phyloP scores from a whole-genome alignment of 108 stramenopile genomes.

The Thalassiosira profunda region DNA sequence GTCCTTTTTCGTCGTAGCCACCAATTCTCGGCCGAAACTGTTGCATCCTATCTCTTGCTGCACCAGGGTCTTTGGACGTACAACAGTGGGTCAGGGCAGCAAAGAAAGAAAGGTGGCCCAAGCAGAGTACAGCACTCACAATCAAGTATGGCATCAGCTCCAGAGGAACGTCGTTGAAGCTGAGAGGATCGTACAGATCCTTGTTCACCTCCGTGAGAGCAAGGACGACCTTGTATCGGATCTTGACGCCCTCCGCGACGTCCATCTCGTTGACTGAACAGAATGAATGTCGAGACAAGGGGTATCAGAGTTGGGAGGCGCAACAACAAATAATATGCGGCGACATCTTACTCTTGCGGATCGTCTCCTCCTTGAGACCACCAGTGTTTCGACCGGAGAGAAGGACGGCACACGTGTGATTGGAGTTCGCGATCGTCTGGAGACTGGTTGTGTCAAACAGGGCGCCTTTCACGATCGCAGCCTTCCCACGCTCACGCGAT shows the following conservation, averaged over 20 bases:
- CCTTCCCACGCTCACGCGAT: not conserved
- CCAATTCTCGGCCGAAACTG: not conserved
- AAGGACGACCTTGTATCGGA: not conserved
- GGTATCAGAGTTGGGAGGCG: not conserved
- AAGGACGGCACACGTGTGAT: constrained; percentile 17
- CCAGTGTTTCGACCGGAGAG: not conserved
- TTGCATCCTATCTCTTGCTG: not conserved
- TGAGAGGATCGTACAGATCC: not conserved
- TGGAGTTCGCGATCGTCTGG: constrained; percentile 3
- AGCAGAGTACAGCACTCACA: no score
- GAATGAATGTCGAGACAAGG: no score
- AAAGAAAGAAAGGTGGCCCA: no score
- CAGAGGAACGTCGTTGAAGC: not conserved
- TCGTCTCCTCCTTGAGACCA: not conserved
- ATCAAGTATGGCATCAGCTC: not conserved
- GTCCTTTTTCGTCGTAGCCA: no score
- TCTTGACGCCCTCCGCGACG: not conserved
- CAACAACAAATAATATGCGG: not conserved
- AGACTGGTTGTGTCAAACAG: not conserved
- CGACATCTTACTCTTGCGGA: not conserved
- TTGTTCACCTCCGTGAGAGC: not conserved
- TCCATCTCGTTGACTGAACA: not conserved
- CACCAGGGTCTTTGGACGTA: no score
- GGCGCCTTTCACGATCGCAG: constrained; percentile 1
- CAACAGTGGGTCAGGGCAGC: no score